Evolutionary conservation across 2,329 filamentous ascomycete species (phyloP), one percentile per base, ranked within the genome.

Genomic region (Fusarium sp.): DNA sequence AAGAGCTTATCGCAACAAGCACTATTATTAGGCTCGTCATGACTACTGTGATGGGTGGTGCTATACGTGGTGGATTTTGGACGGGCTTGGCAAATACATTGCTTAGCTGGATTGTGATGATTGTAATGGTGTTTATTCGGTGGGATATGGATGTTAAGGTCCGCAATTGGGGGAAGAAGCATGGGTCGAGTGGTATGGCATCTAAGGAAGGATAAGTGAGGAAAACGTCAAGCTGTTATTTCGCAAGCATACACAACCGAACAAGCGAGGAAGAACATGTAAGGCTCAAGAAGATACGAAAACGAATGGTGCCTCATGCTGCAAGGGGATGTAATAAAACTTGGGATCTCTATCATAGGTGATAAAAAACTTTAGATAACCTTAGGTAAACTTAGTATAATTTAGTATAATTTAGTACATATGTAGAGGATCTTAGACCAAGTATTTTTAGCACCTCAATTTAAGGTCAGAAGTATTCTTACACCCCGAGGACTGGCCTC

Each of bases 121-220:
- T 73, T 18, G 70, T 73, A 1, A 73, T 73, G 70, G 54, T 73
- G 3, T 73, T 73, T 30, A 73, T 71, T 13, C 30, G 70, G 6
- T 73, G 70, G 70, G 70, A 73, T 15, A 73, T 73, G 70, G 70
- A 73, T 10, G 48, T 50, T 7, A 73, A 73, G 30, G 70, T 73
- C 7, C 50, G 45, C 4, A 71, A 57, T 5, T 73, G 70, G 70
- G 70, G 70, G 2, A 68, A 39, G 48, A 61, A 58, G 35, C 61
- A 73, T 22, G 70, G 70, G 0, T 22, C 66, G 6, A 73, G 48
- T 28, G 70, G 70, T 0, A 39, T 54, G 50, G 24, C 15, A 13
- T 39, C 33, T 6, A 54, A 39, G 24, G 33, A 54, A 39, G 24
- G 33, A n/a, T 13, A 39, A 30, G 33, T 38, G 11, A 39, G 14